phyloP scores from a whole-genome alignment of 1,139 yeast genomes.

The Hanseniaspora uvarum region DNA sequence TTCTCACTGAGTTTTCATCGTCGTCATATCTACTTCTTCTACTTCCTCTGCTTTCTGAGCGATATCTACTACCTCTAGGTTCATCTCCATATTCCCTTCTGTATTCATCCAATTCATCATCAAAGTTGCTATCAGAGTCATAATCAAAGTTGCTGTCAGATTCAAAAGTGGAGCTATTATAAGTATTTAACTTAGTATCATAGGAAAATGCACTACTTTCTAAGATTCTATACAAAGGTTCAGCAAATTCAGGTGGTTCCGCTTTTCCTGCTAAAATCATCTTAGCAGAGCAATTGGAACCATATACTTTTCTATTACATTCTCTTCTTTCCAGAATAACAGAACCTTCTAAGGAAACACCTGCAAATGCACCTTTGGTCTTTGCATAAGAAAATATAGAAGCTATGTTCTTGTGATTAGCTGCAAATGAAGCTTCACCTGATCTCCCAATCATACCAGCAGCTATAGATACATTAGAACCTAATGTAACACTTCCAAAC shows the following conservation, averaged over 20 bases:
- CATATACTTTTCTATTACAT: conserved; percentile 90
- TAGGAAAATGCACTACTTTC: conserved; percentile 76
- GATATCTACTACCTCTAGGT: conserved; percentile 28
- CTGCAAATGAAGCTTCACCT: conserved; percentile 96
- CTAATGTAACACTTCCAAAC: conserved; percentile 85
- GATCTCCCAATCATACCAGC: conserved; percentile 97
- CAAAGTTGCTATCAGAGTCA: conserved; percentile 35
- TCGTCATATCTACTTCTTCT: conserved; percentile 21
- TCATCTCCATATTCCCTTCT: conserved; percentile 31
- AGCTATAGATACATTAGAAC: conserved; percentile 93
- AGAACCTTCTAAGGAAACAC: conserved; percentile 93
- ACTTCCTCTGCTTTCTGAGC: conserved; percentile 23
- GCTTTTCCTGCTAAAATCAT: conserved; percentile 73
- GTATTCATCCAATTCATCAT: conserved; percentile 54
- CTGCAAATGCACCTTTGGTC: conserved; percentile 94
- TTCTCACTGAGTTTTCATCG: conserved; percentile 17
- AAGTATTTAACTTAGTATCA: conserved; percentile 26
- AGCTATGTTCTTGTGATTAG: conserved; percentile 76
- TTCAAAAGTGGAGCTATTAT: conserved; percentile 30
- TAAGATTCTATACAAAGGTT: conserved; percentile 72
- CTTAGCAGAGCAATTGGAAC: conserved; percentile 75
- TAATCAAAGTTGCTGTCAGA: conserved; percentile 45
- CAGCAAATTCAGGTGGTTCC: conserved; percentile 90
- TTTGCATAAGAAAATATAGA: conserved; percentile 91
- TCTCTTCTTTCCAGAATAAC: conserved; percentile 92